Evolutionary conservation across 2,329 filamentous ascomycete genomes (phyloP), one percentile per base, ranked within the genome.

Genomic region (Fusarium foetens): DNA sequence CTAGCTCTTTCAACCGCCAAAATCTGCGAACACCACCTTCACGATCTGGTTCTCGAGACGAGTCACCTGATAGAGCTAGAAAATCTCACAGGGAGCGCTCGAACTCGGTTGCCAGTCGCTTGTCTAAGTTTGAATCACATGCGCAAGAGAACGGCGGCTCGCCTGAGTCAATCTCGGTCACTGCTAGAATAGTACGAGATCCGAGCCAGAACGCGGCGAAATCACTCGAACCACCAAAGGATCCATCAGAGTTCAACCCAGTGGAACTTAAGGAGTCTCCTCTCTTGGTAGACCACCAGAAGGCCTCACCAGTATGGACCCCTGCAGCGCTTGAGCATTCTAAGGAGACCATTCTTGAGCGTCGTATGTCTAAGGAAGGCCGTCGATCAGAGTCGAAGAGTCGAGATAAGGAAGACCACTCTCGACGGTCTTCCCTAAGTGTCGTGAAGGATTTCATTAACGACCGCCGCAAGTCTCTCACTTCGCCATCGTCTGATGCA

Each of bases 131-230:
- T 70, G 87, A 90, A 73, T 79, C 79, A 10, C 70, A 70, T 42
- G 63, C 73, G 10, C 68, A 66, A 17, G 71, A 77, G 19, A 68
- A 60, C 31, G 68, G 61, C 25, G 70, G 60, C 8, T 75, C 78
- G 6, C 69, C 75, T 14, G 68, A 95, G 76, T 95, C 94, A 1
- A 90, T 97, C n/a, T 95, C 94, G 49, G 94, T 97, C 16, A 96
- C 93, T 23, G 93, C 95, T 53, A 90, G 92, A 57, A 97, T 97
- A 70, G 85, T 97, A 41, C 90, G 94, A 52, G 92, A 93, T 72
- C 84, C 87, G 16, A 80, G 79, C 25, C 84, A 87, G 38, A 79
- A 79, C 25, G 81, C 83, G 45, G 80, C 81, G 9, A 82, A 80
- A 64, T 79, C 79, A 25, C 77, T 83, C 4, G 86, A 88, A 23